phyloP scores from a whole-genome alignment of 176 grass and related monocot species.

The Alopecurus myosuroides region DNA sequence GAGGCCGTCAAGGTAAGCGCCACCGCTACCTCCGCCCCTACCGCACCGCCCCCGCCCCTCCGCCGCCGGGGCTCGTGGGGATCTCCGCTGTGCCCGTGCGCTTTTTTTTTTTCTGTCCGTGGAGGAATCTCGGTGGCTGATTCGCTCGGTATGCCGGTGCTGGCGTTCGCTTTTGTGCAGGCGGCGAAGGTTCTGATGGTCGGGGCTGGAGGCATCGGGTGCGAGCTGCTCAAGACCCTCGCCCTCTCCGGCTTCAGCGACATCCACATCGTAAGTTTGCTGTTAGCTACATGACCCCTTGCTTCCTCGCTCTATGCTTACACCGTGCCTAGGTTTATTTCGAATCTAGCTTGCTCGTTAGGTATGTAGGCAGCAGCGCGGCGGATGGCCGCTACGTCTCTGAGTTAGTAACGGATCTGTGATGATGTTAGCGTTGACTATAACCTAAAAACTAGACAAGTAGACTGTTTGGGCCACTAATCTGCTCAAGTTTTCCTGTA shows the following conservation, averaged over 20 bases:
- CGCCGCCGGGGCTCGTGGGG: neutral
- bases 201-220: conserved; percentile 93
- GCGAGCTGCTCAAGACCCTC: conserved; percentile 98
- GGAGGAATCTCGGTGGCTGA: conserved; percentile 9
- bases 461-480: neutral
- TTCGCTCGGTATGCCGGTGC: neutral
- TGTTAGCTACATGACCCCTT: neutral
- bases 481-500: neutral
- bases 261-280: conserved; percentile 79
- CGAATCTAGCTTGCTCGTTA: neutral
- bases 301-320: neutral
- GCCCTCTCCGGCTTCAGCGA: conserved; percentile 86
- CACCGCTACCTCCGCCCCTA: neutral
- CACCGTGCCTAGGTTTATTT: neutral
- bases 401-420: conserved; percentile 21
- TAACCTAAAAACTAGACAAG: neutral
- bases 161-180: conserved; percentile 20
- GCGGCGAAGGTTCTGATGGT: conserved; percentile 96
- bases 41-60: neutral
- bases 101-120: neutral
- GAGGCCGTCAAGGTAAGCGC: conserved; percentile 46
- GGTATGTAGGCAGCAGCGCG: neutral
- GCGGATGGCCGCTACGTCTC: neutral
- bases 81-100: neutral
- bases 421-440: conserved; percentile 23